Conservation (phyloP, 306 rosid species). For the Acacia acuminata region DNA sequence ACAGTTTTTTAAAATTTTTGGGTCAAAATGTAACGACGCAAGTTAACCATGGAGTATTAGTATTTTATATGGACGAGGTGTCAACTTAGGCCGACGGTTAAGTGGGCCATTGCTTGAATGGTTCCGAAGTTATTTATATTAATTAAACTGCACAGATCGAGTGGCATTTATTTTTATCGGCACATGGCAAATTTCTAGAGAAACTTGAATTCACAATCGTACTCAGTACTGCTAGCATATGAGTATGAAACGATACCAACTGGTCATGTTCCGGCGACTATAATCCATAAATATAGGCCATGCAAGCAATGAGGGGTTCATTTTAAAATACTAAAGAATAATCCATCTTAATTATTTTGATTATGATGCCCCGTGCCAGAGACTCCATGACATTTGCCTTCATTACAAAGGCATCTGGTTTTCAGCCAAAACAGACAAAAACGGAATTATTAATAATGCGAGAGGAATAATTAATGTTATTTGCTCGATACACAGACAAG, state of each 20-base stretch:
- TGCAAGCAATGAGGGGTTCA: background rate
- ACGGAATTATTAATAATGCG: background rate
- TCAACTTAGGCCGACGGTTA: slow-evolving; percentile 19
- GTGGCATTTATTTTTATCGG: slow-evolving; percentile 5
- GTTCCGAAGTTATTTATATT: background rate
- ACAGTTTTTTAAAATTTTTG: background rate
- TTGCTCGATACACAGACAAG: too few relatives aligned
- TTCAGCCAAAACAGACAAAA: background rate
- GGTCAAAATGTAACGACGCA: background rate
- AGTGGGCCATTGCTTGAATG: slow-evolving; percentile 22
- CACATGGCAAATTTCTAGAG: slow-evolving; percentile 31
- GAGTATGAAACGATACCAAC: slow-evolving; percentile 1
- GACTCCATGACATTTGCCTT: slow-evolving; percentile 30
- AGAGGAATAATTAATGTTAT: background rate
- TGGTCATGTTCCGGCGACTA: background rate
- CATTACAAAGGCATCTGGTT: background rate
- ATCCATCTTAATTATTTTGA: background rate
- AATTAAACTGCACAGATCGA: slow-evolving; percentile 16
- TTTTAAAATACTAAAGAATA: background rate
- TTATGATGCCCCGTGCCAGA: too few relatives aligned
- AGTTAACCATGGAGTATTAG: background rate
- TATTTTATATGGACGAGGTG: slow-evolving; percentile 14
- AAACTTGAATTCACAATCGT: background rate
- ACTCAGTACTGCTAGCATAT: background rate
- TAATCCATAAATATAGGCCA: background rate